These are phyloP conservation scores for Verticillium dahliae DNA, from an alignment of 2,329 filamentous ascomycete genomes.

Conservation along the genomic window DNA sequence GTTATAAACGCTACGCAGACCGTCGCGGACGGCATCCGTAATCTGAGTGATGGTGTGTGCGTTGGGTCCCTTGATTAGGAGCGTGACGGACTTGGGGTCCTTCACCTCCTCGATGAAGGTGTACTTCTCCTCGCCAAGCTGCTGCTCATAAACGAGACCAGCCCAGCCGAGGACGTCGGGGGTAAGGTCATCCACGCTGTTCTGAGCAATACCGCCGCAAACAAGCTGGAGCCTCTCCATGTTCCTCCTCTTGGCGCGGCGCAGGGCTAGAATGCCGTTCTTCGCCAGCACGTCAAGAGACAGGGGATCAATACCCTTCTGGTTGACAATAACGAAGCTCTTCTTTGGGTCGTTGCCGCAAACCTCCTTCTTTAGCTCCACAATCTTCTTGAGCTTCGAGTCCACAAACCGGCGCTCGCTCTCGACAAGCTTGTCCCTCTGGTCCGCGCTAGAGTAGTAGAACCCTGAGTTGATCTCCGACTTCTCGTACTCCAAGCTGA, in stretches of 20 bases:
- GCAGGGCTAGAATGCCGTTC: constrained; percentile 92
- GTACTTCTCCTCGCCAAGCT: constrained; percentile 97
- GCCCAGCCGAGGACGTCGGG: constrained; percentile 92
- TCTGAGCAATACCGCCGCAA: constrained; percentile 85
- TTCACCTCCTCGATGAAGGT: constrained; percentile 99
- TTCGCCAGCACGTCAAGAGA: constrained; percentile 95
- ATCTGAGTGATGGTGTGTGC: constrained; percentile 94
- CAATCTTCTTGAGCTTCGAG: constrained; percentile 93
- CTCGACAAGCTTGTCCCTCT: constrained; percentile 96
- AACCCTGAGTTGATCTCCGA: constrained; percentile 98
- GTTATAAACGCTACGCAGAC: constrained; percentile 94
- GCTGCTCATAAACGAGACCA: constrained; percentile 93
- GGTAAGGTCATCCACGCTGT: constrained; percentile 89
- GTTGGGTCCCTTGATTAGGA: constrained; percentile 97
- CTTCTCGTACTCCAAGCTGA: constrained; percentile 97
- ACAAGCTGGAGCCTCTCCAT: constrained; percentile 97
- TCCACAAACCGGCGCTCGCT: constrained; percentile 95
- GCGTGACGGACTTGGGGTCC: constrained; percentile 94
- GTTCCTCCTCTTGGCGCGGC: constrained; percentile 94
- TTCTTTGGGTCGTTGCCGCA: constrained; percentile 91
- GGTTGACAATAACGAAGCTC: constrained; percentile 96
- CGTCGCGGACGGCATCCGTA: constrained; percentile 91
- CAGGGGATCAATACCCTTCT: constrained; percentile 97
- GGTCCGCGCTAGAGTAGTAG: constrained; percentile 96
- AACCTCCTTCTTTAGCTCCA: constrained; percentile 95